Evolutionary conservation across 192 early-diverging fungal genomes (phyloP).

Genomic region (Powellomyces hirtus): DNA sequence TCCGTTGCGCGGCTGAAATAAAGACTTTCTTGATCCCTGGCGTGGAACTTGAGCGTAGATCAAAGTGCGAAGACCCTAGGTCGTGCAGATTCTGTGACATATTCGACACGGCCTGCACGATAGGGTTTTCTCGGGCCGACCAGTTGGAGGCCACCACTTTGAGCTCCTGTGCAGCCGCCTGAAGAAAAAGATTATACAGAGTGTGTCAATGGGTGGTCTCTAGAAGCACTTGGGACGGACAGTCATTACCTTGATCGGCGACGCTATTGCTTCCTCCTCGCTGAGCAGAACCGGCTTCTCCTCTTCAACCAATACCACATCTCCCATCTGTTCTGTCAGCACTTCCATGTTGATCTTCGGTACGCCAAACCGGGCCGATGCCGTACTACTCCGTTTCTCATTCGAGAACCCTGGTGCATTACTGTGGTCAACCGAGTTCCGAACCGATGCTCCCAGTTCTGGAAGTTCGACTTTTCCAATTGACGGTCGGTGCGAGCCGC

Average conservation of each 20-base stretch:
- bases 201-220: not conserved
- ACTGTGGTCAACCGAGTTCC: not conserved
- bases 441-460: not conserved
- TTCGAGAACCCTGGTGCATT: not conserved
- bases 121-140: slow-evolving; percentile 40
- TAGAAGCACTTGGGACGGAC: not conserved
- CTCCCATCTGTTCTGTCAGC: slow-evolving; percentile 20
- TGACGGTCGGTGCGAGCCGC: no score
- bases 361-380: not conserved
- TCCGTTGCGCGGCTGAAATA: slow-evolving; percentile 41
- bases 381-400: not conserved
- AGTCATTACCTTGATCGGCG: slow-evolving; percentile 49
- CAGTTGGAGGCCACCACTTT: slow-evolving; percentile 50
- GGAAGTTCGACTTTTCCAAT: no score
- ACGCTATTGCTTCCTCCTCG: slow-evolving; percentile 40
- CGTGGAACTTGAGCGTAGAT: slow-evolving; percentile 10
- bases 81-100: slow-evolving; percentile 37
- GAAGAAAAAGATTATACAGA: not conserved
- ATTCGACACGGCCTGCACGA: slow-evolving; percentile 33
- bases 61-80: slow-evolving; percentile 34
- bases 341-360: slow-evolving; percentile 3
- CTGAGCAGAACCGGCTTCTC: slow-evolving; percentile 43
- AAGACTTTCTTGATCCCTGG: slow-evolving; percentile 38
- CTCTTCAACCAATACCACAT: slow-evolving; percentile 42
- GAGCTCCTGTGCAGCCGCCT: slow-evolving; percentile 55